These are phyloP conservation scores for Globisporangium recalcitrans DNA, from an alignment of 352 stramenopile genomes.

Conservation along the genomic window DNA sequence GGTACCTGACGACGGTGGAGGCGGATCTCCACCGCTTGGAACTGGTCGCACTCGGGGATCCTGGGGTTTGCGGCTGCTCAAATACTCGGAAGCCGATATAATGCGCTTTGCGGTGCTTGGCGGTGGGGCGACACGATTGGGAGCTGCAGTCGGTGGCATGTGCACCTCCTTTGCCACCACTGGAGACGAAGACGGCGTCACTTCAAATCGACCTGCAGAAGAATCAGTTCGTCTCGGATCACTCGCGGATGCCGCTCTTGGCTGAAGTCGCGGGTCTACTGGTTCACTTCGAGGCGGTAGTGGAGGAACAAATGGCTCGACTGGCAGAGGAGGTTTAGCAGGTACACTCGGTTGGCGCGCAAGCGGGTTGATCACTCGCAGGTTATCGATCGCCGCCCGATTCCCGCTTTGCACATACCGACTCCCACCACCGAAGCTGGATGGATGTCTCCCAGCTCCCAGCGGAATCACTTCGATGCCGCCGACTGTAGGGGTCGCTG, in stretches of 20 bases:
- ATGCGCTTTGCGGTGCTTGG: slow-evolving; percentile 2
- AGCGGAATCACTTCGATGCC: slow-evolving; percentile 49
- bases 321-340: not conserved
- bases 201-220: slow-evolving; percentile 1
- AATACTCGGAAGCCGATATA: slow-evolving; percentile 15
- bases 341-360: slow-evolving; percentile 12
- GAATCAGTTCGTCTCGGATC: slow-evolving; percentile 1
- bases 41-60: slow-evolving; percentile 1
- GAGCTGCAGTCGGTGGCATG: not conserved
- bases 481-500: slow-evolving; percentile 3
- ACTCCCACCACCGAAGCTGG: slow-evolving; percentile 30
- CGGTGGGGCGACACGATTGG: not conserved
- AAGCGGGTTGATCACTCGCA: slow-evolving; percentile 14
- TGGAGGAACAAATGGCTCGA: not conserved
- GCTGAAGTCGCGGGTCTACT: not conserved
- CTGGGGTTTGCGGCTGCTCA: slow-evolving; percentile 14
- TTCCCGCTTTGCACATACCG: slow-evolving; percentile 71
- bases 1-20: not conserved
- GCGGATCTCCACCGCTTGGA: not conserved
- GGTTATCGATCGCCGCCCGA: slow-evolving; percentile 21
- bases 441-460: slow-evolving; percentile 24
- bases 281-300: not conserved
- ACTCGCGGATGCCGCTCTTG: not conserved
- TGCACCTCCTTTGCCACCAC: not conserved
- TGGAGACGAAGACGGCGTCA: slow-evolving; percentile 6